phyloP scores from a whole-genome alignment of 192 early-diverging fungal species.

The Coemansia sp. region DNA sequence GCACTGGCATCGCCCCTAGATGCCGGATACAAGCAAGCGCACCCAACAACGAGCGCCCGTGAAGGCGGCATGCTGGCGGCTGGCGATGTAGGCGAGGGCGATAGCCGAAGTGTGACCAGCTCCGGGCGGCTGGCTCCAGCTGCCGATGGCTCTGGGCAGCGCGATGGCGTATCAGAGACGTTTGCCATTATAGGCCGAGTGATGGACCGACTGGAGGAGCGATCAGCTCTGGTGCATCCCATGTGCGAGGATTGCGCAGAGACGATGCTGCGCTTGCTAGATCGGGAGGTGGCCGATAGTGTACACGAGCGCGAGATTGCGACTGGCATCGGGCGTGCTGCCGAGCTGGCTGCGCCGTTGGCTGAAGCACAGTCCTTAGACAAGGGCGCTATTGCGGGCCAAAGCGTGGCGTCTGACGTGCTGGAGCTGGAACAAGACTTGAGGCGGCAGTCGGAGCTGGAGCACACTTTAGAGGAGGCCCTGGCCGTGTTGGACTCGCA shows the following conservation, averaged over 20 bases:
- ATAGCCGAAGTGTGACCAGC: conserved; percentile 2
- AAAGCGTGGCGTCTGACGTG: conserved; percentile 50
- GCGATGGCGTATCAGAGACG: conserved; percentile 38
- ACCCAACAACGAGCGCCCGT: background rate
- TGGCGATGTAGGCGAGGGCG: background rate
- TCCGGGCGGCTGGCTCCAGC: conserved; percentile 1
- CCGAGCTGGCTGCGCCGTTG: conserved; percentile 45
- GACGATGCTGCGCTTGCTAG: conserved; percentile 69
- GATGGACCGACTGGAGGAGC: conserved; percentile 78
- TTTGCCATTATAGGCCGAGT: conserved; percentile 59
- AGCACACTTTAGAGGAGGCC: conserved; percentile 50
- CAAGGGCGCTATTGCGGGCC: background rate
- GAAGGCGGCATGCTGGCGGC: background rate
- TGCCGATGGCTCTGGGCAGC: conserved; percentile 4
- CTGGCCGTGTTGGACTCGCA: conserved; percentile 54
- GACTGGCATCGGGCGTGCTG: conserved; percentile 67
- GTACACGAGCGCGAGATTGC: conserved; percentile 78
- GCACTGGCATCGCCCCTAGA: conserved; percentile 1
- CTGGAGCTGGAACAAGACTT: conserved; percentile 61
- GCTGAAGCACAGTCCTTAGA: conserved; percentile 11
- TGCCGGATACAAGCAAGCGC: background rate
- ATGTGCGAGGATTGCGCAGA: conserved; percentile 94
- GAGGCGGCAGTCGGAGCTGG: conserved; percentile 49
- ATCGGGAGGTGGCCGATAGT: conserved; percentile 70
- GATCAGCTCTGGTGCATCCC: conserved; percentile 76